Evolutionary conservation across 352 stramenopile species (phyloP).

Genomic region (Globisporangium cylindrosporum): DNA sequence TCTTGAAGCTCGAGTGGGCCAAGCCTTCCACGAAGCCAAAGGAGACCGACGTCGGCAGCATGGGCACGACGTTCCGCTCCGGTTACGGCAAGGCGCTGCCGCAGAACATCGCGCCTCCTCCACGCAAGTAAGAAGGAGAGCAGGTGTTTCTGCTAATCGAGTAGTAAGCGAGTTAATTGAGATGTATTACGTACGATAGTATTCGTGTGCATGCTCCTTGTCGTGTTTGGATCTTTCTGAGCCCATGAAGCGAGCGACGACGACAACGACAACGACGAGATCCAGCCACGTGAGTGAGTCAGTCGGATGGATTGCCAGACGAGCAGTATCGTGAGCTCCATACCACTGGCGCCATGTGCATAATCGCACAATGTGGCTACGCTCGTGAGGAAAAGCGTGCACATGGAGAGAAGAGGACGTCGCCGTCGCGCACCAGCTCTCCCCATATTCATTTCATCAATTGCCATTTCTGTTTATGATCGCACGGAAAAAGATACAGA

Average conservation of each 20-base stretch:
- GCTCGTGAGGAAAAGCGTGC: neutral
- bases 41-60: constrained; percentile 70
- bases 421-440: constrained; percentile 1
- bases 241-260: neutral
- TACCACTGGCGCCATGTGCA: neutral
- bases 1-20: constrained; percentile 99
- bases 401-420: neutral
- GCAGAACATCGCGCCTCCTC: constrained; percentile 77
- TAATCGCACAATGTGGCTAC: neutral
- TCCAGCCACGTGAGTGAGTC: neutral
- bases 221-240: neutral
- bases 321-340: neutral
- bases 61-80: constrained; percentile 86
- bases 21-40: constrained; percentile 92
- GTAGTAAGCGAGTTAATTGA: constrained; percentile 2
- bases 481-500: constrained; percentile 11
- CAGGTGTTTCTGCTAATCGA: neutral
- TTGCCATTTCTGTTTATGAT: neutral
- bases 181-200: constrained; percentile 9
- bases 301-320: neutral
- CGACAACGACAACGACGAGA: neutral
- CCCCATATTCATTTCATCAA: neutral
- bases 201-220: neutral
- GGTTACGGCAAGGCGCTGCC: constrained; percentile 87
- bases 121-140: constrained; percentile 61